Conservation (phyloP, 2,329 filamentous ascomycete genomes). For the Claviceps sorghi region DNA sequence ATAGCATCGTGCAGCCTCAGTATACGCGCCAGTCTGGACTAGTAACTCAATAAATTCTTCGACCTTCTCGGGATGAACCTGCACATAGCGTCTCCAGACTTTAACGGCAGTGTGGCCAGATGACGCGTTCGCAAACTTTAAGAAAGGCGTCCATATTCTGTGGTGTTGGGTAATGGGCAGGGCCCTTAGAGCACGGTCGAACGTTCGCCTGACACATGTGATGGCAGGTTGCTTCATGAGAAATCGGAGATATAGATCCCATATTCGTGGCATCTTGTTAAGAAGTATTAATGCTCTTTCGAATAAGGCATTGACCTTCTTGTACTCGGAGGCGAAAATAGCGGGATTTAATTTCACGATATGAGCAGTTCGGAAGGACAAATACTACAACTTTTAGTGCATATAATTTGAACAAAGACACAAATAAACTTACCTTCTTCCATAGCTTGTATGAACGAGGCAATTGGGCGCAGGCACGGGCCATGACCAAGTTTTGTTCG, state of each 20-base stretch:
- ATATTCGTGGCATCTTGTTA: slow-evolving; percentile 97
- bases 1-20: slow-evolving; percentile 80
- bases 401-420: background rate
- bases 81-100: slow-evolving; percentile 92
- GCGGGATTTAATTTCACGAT: slow-evolving; percentile 71
- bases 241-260: slow-evolving; percentile 94
- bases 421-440: slow-evolving; percentile 56
- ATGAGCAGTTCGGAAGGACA: slow-evolving; percentile 71
- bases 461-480: slow-evolving; percentile 77
- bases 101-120: slow-evolving; percentile 81
- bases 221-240: slow-evolving; percentile 83
- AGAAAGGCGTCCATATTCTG: slow-evolving; percentile 84
- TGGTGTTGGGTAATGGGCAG: slow-evolving; percentile 91
- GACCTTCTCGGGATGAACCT: slow-evolving; percentile 86
- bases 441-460: slow-evolving; percentile 96
- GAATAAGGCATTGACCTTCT: slow-evolving; percentile 89
- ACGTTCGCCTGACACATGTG: slow-evolving; percentile 71
- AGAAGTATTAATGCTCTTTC: slow-evolving; percentile 83
- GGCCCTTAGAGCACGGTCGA: slow-evolving; percentile 82
- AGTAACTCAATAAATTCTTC: slow-evolving; percentile 93
- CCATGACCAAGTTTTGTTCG: slow-evolving; percentile 77
- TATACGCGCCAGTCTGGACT: slow-evolving; percentile 67
- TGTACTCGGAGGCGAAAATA: slow-evolving; percentile 63
- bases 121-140: slow-evolving; percentile 79
- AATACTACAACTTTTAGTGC: slow-evolving; percentile 43